Conservation (phyloP, 1,284 basidiomycete species). For the Fomitopsis palustris region DNA sequence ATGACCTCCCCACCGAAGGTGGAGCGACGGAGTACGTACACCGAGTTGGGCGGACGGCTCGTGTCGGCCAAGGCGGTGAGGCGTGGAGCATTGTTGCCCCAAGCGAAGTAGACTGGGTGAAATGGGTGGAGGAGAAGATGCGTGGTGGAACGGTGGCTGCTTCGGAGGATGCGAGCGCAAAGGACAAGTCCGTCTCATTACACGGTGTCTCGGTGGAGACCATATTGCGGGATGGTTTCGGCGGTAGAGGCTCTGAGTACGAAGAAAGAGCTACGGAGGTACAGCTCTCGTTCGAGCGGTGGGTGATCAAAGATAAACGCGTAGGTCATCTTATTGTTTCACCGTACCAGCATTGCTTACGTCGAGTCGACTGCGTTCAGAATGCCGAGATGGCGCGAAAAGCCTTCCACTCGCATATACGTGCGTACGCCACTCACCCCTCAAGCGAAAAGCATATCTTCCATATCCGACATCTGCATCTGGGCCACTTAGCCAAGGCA, state of each 20-base stretch:
- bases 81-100: constrained; percentile 92
- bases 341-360: neutral
- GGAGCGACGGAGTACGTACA: constrained; percentile 97
- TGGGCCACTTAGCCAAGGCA: constrained; percentile 95
- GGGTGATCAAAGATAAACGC: constrained; percentile 77
- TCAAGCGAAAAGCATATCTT: constrained; percentile 94
- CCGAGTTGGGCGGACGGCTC: constrained; percentile 94
- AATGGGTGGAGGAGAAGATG: constrained; percentile 85
- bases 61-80: constrained; percentile 85
- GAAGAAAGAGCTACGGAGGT: constrained; percentile 94
- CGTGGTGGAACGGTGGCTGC: constrained; percentile 37
- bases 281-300: constrained; percentile 92
- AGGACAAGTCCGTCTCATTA: constrained; percentile 46
- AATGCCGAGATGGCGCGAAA: constrained; percentile 76
- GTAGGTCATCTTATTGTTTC: constrained; percentile 40
- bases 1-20: constrained; percentile 96
- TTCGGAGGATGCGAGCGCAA: constrained; percentile 19
- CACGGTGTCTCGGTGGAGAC: constrained; percentile 64
- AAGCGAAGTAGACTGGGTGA: constrained; percentile 85
- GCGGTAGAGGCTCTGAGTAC: constrained; percentile 76
- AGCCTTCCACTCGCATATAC: constrained; percentile 89
- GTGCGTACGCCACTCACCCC: constrained; percentile 98
- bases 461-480: constrained; percentile 89
- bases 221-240: constrained; percentile 81
- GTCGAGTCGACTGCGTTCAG: constrained; percentile 35